A percentile compares a stretch with the other conserved stretches of the same genome.
Conservation (phyloP, 306 rosid species). For the Amphicarpaea edgeworthii region DNA sequence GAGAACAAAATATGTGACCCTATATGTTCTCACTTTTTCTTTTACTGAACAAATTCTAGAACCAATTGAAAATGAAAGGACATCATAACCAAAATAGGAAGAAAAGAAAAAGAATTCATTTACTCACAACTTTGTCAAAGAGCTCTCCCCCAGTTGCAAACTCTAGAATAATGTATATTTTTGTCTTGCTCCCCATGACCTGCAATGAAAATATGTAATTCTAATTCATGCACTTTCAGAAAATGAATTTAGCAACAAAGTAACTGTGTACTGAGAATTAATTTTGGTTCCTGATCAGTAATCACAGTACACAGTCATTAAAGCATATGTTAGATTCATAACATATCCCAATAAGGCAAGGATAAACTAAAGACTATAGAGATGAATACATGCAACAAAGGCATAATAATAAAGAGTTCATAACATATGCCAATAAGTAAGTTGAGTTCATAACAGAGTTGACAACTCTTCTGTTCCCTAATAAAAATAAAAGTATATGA, state of each 20-base stretch:
- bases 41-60: constrained; percentile 8
- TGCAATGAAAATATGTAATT: constrained; percentile 46
- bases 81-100: neutral
- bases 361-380: no score
- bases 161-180: constrained; percentile 84
- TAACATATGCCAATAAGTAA: no score
- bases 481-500: no score
- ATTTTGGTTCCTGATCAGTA: neutral
- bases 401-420: no score
- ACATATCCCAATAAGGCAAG: no score
- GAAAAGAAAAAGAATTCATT: neutral
- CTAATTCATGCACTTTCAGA: neutral
- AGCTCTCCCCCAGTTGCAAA: constrained; percentile 90
- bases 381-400: no score
- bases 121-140: constrained; percentile 88
- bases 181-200: constrained; percentile 92
- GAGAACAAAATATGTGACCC: constrained; percentile 15
- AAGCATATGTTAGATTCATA: no score
- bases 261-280: neutral
- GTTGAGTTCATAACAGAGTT: no score
- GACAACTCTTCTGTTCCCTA: no score
- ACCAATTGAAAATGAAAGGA: constrained; percentile 11
- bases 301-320: no score
- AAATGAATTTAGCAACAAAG: constrained; percentile 13
- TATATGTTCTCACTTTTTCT: neutral